phyloP scores from a whole-genome alignment of 2,329 filamentous ascomycete species.

The Aspergillus neoniger region DNA sequence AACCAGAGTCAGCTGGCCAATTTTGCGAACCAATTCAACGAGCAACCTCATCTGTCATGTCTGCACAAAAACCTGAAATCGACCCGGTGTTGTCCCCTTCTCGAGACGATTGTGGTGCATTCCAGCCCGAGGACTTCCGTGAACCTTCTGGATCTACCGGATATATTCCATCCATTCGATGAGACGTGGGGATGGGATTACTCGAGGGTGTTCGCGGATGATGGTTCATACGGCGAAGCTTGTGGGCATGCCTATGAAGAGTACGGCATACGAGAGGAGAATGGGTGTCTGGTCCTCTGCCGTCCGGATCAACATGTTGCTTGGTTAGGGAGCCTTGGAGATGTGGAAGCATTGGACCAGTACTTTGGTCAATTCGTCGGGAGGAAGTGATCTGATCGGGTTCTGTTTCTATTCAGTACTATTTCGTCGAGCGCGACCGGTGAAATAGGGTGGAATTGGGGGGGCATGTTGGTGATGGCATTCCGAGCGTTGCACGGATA shows the following conservation, averaged over 20 bases:
- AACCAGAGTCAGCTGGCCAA: constrained; percentile 1
- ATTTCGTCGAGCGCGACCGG: no score
- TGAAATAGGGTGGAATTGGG: no score
- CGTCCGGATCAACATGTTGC: constrained; percentile 29
- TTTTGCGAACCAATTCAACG: constrained; percentile 10
- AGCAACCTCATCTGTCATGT: neutral
- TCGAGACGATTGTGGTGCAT: constrained; percentile 19
- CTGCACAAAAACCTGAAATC: neutral
- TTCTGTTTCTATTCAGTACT: no score
- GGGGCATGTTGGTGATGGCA: no score
- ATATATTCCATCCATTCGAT: constrained; percentile 21
- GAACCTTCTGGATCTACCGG: constrained; percentile 17
- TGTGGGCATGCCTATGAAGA: constrained; percentile 9
- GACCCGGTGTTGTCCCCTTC: neutral
- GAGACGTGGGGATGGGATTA: constrained; percentile 21
- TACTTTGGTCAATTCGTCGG: constrained; percentile 10
- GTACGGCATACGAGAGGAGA: constrained; percentile 18
- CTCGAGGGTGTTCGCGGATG: constrained; percentile 20
- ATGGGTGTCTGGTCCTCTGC: constrained; percentile 20
- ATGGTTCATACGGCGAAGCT: neutral
- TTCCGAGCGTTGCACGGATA: no score
- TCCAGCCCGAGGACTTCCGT: constrained; percentile 3
- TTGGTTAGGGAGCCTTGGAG: constrained; percentile 18
- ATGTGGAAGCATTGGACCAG: constrained; percentile 10
- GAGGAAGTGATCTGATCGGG: no score